Base-by-base conservation (phyloP, 1,284 basidiomycete species). In the Heterobasidion annosum region DNA sequence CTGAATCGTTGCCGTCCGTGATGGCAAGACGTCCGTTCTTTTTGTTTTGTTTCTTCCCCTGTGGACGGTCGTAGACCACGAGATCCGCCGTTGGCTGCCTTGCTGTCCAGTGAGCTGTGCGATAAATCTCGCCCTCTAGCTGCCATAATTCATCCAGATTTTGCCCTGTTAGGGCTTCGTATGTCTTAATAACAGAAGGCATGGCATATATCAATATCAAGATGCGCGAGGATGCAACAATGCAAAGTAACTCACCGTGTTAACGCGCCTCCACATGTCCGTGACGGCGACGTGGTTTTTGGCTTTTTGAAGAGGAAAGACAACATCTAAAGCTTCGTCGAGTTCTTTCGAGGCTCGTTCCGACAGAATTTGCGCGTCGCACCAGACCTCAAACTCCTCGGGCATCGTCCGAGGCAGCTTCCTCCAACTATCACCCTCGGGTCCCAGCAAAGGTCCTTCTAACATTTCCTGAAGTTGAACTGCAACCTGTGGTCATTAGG, bases 71-170 rank as follows among this genome's bases (percentile, higher is more conserved):
- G 34, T 55, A 52, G 48, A 55, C 60, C n/a, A 12, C 37, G 3
- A 40, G n/a, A 40, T 25, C 25, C 25, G 25, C 25, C 25, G 25
- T 25, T 25, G 68, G 49, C 67, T 35, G 33, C 61, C 51, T 73
- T 71, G 60, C 70, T 70, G 15, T 76, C 84, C 84, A 88, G 57
- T 78, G 78, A 35, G 86, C 81, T 16, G 70, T 68, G 52, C 74
- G 71, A 18, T 73, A 62, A 19, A 79, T 70, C 6, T 76, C 76
- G 53, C 77, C 78, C n/a, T 72, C 70, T 34, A 90, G 63, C 7
- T 72, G 70, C 88, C 88, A 91, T 10, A 89, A 71, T 0, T 68
- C 67, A 61, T 88, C 81, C 46, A 86, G 73, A 52, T 75, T 70
- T 58, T 74, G 66, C 8, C 80, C 79, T 10, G 77, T 74, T 3